These are phyloP conservation scores for Claviceps maximensis DNA, from an alignment of 2,329 filamentous ascomycete genomes.

Conservation along the genomic window DNA sequence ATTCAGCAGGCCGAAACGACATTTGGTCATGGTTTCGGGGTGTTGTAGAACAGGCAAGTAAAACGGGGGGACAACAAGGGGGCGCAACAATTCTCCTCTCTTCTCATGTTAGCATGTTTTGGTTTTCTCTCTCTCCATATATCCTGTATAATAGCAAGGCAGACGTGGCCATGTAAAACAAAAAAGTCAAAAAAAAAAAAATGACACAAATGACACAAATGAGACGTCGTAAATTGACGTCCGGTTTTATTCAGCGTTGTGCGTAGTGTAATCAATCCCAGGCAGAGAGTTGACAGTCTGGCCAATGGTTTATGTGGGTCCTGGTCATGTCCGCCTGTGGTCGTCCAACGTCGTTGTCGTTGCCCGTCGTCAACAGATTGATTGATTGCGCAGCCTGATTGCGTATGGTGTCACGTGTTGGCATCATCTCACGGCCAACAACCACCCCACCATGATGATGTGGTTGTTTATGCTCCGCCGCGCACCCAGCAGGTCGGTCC, in stretches of 20 bases:
- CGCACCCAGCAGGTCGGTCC: slow-evolving; percentile 13
- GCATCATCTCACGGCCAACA: slow-evolving; percentile 15
- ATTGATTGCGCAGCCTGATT: slow-evolving; percentile 1
- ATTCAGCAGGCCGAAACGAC: slow-evolving; percentile 6
- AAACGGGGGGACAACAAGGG: slow-evolving; percentile 4
- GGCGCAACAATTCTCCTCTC: slow-evolving; percentile 23
- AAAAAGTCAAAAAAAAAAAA: slow-evolving; percentile 9
- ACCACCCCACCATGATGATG: slow-evolving; percentile 17
- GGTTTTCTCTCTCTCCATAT: slow-evolving; percentile 13
- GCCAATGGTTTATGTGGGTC: neutral
- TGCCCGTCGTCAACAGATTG: slow-evolving; percentile 2
- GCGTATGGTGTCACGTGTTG: slow-evolving; percentile 17
- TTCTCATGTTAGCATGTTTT: slow-evolving; percentile 15
- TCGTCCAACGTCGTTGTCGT: neutral
- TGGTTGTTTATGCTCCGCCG: slow-evolving; percentile 21
- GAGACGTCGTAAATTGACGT: neutral
- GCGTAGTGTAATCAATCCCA: neutral
- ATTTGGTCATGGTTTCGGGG: slow-evolving; percentile 34
- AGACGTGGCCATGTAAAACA: slow-evolving; percentile 17
- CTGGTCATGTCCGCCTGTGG: neutral
- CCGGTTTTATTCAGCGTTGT: neutral
- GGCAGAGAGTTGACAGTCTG: neutral
- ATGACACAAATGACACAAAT: neutral
- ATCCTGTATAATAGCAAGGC: slow-evolving; percentile 22
- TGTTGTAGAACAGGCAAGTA: slow-evolving; percentile 22